phyloP scores from a whole-genome alignment of 805 yeast genomes.

The Candida dajiaensis region DNA sequence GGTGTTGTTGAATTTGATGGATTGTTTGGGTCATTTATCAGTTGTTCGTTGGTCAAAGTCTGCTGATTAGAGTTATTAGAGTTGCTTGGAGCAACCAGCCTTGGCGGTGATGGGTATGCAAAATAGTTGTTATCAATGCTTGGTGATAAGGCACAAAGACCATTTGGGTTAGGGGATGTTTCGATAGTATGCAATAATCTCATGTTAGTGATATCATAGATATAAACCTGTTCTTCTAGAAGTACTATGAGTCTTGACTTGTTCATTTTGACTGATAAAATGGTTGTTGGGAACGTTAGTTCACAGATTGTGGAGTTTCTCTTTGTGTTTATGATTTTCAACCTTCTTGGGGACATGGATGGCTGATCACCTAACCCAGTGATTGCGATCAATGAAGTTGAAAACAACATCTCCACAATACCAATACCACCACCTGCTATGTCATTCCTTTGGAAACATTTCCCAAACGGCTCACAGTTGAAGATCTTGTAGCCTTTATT shows the following conservation, averaged over 20 bases:
- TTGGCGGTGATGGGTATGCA: slow-evolving; percentile 77
- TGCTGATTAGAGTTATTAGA: slow-evolving; percentile 14
- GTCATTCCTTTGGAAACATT: slow-evolving; percentile 36
- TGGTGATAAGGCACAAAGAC: slow-evolving; percentile 59
- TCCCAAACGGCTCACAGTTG: slow-evolving; percentile 64
- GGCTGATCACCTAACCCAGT: slow-evolving; percentile 72
- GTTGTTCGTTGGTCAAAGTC: slow-evolving; percentile 2
- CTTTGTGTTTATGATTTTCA: slow-evolving; percentile 80
- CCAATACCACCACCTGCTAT: slow-evolving; percentile 49
- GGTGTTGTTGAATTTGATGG: slow-evolving; percentile 1
- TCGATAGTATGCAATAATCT: slow-evolving; percentile 53
- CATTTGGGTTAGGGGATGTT: slow-evolving; percentile 41
- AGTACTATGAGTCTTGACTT: slow-evolving; percentile 58
- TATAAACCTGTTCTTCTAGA: slow-evolving; percentile 57
- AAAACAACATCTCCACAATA: slow-evolving; percentile 70
- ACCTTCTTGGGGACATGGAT: slow-evolving; percentile 67
- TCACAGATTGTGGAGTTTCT: slow-evolving; percentile 57
- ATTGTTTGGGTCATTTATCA: neutral
- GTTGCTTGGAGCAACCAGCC: slow-evolving; percentile 25
- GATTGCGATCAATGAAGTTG: slow-evolving; percentile 62
- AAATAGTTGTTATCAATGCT: slow-evolving; percentile 44
- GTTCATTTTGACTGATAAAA: slow-evolving; percentile 57
- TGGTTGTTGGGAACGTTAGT: slow-evolving; percentile 58
- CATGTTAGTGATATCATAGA: slow-evolving; percentile 70
- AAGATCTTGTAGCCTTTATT: slow-evolving; percentile 58